Evolutionary conservation across 1,139 yeast genomes (phyloP).

Genomic region (Nakaseomyces nivariensis): DNA sequence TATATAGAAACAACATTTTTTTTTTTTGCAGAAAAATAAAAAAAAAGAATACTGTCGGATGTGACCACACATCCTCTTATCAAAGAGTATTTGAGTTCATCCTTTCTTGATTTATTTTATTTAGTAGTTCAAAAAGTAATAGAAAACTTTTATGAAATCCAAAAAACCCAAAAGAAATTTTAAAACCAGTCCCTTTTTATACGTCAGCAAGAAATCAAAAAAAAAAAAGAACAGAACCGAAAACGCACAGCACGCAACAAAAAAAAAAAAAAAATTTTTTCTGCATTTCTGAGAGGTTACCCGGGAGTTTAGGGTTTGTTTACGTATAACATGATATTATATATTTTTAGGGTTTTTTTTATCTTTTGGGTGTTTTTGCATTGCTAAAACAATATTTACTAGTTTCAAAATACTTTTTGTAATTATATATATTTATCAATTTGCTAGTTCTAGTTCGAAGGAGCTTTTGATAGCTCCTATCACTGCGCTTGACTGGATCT

Average conservation of each 20-base stretch:
- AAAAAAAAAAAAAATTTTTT: not conserved
- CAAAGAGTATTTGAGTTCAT: not conserved
- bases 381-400: too few relatives aligned
- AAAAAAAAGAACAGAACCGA: not conserved
- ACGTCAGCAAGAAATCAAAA: not conserved
- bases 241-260: not conserved
- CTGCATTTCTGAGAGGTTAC: not conserved
- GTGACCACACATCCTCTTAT: not conserved
- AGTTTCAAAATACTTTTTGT: too few relatives aligned
- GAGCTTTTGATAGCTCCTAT: constrained; percentile 70
- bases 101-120: too few relatives aligned
- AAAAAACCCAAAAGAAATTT: too few relatives aligned
- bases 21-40: not conserved
- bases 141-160: too few relatives aligned
- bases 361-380: too few relatives aligned
- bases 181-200: not conserved
- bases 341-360: too few relatives aligned
- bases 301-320: not conserved
- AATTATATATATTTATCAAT: not conserved
- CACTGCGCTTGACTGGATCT: constrained; percentile 80
- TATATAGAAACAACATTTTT: not conserved
- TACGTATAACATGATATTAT: too few relatives aligned
- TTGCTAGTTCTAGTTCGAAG: constrained; percentile 27
- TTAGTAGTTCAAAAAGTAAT: too few relatives aligned
- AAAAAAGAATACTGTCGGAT: not conserved